Conservation (phyloP, 768 basidiomycete genomes). For the Boletus pseudopeckii region DNA sequence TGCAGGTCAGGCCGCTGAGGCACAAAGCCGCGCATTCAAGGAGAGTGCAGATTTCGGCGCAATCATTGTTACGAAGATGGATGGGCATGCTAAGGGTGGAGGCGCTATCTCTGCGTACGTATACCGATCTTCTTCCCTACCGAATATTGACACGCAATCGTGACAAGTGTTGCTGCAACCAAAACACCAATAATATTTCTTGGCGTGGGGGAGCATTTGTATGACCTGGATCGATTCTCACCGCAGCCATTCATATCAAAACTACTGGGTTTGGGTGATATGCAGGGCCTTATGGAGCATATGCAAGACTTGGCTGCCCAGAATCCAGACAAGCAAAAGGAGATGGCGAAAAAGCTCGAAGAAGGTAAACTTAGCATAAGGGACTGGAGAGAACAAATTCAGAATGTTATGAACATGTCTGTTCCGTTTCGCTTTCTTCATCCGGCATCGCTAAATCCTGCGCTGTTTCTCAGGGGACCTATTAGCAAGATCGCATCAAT, state of each 20-base stretch:
- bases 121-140: not conserved
- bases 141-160: slow-evolving; percentile 8
- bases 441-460: slow-evolving; percentile 5
- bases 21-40: slow-evolving; percentile 95
- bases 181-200: slow-evolving; percentile 99
- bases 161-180: slow-evolving; percentile 87
- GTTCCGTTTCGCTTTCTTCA: slow-evolving; percentile 25
- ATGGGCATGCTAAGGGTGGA: slow-evolving; percentile 98
- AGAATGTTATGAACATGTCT: slow-evolving; percentile 97
- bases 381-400: slow-evolving; percentile 97
- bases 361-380: slow-evolving; percentile 96
- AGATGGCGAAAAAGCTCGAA: slow-evolving; percentile 96
- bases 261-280: slow-evolving; percentile 90
- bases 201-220: slow-evolving; percentile 96
- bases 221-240: slow-evolving; percentile 93
- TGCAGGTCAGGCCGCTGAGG: slow-evolving; percentile 93
- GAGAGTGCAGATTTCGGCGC: slow-evolving; percentile 97
- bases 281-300: slow-evolving; percentile 97
- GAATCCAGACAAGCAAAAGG: slow-evolving; percentile 95
- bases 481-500: slow-evolving; percentile 97
- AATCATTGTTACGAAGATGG: slow-evolving; percentile 99
- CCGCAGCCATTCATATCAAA: slow-evolving; percentile 98
- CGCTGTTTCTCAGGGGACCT: slow-evolving; percentile 70
- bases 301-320: slow-evolving; percentile 95
- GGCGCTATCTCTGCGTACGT: slow-evolving; percentile 98